These are phyloP conservation scores for Epichloe sp. DNA, from an alignment of 2,329 filamentous ascomycete genomes.

Conservation along the genomic window DNA sequence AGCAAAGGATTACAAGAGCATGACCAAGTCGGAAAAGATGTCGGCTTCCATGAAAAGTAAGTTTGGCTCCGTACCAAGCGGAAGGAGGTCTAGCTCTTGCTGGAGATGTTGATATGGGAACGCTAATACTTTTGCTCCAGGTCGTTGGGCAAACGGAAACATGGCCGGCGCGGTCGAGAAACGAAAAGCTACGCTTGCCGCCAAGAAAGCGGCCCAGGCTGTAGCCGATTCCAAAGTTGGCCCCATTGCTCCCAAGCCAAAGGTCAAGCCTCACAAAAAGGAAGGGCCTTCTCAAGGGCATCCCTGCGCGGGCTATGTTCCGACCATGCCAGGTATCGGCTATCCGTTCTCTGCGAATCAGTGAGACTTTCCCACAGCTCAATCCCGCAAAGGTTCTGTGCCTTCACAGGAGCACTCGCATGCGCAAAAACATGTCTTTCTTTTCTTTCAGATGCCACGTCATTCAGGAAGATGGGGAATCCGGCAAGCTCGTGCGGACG, in stretches of 20 bases:
- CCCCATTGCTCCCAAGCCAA: slow-evolving; percentile 24
- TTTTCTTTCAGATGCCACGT: no score
- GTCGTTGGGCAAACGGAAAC: slow-evolving; percentile 46
- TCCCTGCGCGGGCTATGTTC: slow-evolving; percentile 1
- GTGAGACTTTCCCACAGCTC: background rate
- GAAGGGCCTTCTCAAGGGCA: slow-evolving; percentile 11
- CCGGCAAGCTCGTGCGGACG: no score
- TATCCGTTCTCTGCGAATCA: slow-evolving; percentile 13
- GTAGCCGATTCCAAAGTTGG: slow-evolving; percentile 25
- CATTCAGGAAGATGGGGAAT: no score
- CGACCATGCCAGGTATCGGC: slow-evolving; percentile 17
- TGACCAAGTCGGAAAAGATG: slow-evolving; percentile 56
- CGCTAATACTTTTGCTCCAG: slow-evolving; percentile 17
- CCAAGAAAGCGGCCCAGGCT: slow-evolving; percentile 40
- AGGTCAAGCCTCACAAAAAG: slow-evolving; percentile 22
- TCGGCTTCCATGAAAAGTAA: slow-evolving; percentile 52
- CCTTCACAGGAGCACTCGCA: no score
- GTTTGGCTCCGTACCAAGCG: slow-evolving; percentile 10
- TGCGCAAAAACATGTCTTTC: no score
- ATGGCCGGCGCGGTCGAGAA: slow-evolving; percentile 49
- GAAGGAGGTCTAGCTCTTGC: background rate
- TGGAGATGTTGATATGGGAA: slow-evolving; percentile 8
- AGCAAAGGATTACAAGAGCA: slow-evolving; percentile 43
- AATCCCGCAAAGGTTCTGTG: background rate
- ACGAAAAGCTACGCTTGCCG: slow-evolving; percentile 44